A percentile compares a stretch with the other conserved stretches of the same genome.
Evolutionary conservation across 2,329 filamentous ascomycete species (phyloP).

Genomic region (Sclerotinia minor): DNA sequence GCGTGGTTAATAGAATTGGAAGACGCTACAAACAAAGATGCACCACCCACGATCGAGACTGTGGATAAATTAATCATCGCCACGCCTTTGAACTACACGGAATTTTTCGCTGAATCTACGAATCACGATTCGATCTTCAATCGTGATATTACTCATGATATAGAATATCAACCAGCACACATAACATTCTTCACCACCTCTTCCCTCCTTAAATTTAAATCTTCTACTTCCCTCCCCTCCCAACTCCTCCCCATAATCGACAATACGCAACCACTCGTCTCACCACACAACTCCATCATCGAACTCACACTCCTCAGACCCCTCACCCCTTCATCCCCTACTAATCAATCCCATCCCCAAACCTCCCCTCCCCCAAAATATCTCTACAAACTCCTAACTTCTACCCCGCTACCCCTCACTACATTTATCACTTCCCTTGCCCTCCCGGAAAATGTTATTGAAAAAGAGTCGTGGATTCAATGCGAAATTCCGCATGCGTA

Average conservation of each 20-base stretch:
- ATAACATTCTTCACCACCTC: slow-evolving; percentile 9
- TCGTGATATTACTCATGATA: neutral
- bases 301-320: slow-evolving; percentile 8
- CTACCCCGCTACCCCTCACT: neutral
- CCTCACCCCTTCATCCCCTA: neutral
- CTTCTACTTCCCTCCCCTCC: neutral
- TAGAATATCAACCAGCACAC: neutral
- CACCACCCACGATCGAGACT: neutral
- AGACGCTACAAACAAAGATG: too few relatives aligned
- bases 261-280: neutral
- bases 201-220: neutral
- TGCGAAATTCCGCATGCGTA: neutral
- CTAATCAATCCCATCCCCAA: neutral
- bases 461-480: neutral
- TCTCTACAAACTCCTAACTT: slow-evolving; percentile 2
- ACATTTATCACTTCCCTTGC: neutral
- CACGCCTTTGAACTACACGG: neutral
- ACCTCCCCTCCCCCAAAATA: neutral
- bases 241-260: slow-evolving; percentile 7
- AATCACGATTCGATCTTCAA: neutral
- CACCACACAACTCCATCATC: neutral
- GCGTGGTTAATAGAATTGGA: slow-evolving; percentile 7
- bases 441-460: neutral
- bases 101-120: neutral
- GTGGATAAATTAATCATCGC: slow-evolving; percentile 15